Evolutionary conservation across 495 filamentous ascomycete genomes (phyloP), one percentile per base, ranked within the genome.

Genomic region (Podospora pseudocomata): DNA sequence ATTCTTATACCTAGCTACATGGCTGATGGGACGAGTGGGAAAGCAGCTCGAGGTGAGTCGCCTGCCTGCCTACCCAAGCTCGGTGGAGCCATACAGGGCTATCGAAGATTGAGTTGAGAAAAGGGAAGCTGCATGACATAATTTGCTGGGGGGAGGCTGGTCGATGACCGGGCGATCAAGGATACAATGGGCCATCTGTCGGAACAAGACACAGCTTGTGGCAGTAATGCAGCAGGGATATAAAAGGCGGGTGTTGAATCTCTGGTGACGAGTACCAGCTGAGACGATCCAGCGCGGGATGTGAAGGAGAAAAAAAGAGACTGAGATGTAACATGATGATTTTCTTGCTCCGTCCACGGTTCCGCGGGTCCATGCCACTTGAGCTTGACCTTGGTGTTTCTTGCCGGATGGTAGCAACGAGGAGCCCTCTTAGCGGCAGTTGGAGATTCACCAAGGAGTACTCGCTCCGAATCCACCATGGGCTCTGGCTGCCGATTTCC

Each of bases 91-190:
- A 44, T 63, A 67, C 68, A 65, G 65, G 68, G 66, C 65, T 63
- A 65, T n/a, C 49, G 65, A 70, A 55, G 63, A 55, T 58, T 64
- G 60, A 56, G 30, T 49, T 56, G 64, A 64, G 65, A 67, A 28
- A 59, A 64, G 62, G 61, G 1, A 39, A 62, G 63, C 72, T 65
- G 71, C 73, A 74, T 75, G 71, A 73, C 75, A 75, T 73, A 67
- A 75, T 68, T 69, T 65, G 60, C 59, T 58, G 67, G 63, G 67
- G 65, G 59, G 60, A 61, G 56, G 54, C 23, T 63, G 57, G 60
- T 65, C 65, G 60, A 65, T 28, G 68, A 72, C 65, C 62, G 60
- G 68, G 54, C 58, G 58, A 68, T 67, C 57, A 55, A 66, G 54
- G 59, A 56, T 71, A 64, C 55, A 64, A 68, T 65, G 67, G 65